Conservation (phyloP, 495 filamentous ascomycete genomes). For the Penicillium roqueforti region DNA sequence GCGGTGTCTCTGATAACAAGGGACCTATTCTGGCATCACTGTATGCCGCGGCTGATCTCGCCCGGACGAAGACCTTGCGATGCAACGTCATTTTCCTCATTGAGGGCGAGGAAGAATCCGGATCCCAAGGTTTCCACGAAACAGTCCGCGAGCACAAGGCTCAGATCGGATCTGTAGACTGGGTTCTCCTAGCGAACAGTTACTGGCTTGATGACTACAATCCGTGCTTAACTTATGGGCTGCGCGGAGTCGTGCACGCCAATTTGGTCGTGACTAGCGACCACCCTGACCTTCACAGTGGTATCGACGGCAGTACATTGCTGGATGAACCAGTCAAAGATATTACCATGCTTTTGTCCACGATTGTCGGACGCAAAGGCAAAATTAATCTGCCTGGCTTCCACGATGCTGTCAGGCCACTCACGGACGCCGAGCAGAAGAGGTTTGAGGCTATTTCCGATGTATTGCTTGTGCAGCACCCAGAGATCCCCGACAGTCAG, state of each 20-base stretch:
- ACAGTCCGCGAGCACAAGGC: constrained; percentile 72
- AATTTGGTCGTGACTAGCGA: constrained; percentile 80
- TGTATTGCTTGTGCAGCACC: constrained; percentile 66
- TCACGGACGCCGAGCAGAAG: constrained; percentile 70
- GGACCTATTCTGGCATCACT: constrained; percentile 89
- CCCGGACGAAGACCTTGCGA: constrained; percentile 68
- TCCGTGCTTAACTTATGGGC: constrained; percentile 90
- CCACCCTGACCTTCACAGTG: constrained; percentile 87
- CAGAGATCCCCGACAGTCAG: constrained; percentile 61
- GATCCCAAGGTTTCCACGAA: constrained; percentile 81
- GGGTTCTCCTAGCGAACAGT: constrained; percentile 90
- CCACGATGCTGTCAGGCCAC: constrained; percentile 72
- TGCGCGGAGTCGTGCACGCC: constrained; percentile 92
- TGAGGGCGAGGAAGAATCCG: constrained; percentile 95
- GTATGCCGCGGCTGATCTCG: constrained; percentile 85
- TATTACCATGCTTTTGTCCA: constrained; percentile 73
- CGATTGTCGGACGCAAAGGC: constrained; percentile 62
- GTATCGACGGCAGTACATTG: constrained; percentile 86
- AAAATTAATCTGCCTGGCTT: constrained; percentile 68
- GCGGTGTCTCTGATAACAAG: constrained; percentile 95
- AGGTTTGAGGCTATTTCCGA: constrained; percentile 81
- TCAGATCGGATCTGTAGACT: constrained; percentile 86
- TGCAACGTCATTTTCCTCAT: constrained; percentile 91
- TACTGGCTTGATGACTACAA: constrained; percentile 97
- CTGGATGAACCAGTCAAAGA: constrained; percentile 90